A percentile compares a stretch with the other conserved stretches of the same genome.
Evolutionary conservation across 169 alveolate species (phyloP).

Genomic region (Eimeria acervulina): DNA sequence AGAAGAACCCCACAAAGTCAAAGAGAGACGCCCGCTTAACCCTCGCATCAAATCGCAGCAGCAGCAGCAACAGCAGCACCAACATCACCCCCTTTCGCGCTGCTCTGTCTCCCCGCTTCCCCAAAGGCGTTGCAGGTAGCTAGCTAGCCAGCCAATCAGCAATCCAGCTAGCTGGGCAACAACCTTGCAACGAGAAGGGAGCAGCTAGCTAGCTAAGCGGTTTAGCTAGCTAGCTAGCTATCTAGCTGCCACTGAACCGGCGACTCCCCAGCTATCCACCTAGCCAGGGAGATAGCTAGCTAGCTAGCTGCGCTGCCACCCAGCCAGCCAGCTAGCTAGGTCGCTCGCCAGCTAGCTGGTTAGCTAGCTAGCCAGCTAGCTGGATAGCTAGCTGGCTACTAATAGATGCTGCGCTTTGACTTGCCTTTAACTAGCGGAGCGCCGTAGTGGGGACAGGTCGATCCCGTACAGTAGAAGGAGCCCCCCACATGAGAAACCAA

Average conservation of each 20-base stretch:
- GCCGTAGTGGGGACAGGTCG: constrained; percentile 84
- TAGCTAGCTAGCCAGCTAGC: constrained; percentile 1
- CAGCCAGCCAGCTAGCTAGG: neutral
- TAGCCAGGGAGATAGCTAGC: constrained; percentile 3
- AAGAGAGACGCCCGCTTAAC: neutral
- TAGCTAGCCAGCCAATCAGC: neutral
- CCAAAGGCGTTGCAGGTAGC: neutral
- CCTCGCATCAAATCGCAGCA: neutral
- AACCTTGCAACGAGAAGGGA: no score
- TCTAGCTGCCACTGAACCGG: no score
- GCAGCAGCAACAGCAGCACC: constrained; percentile 40
- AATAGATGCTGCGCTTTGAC: no score
- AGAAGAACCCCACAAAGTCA: neutral
- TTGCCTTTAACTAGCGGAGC: constrained; percentile 84
- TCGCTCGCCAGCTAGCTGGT: neutral
- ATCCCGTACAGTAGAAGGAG: constrained; percentile 82
- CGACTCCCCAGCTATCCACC: neutral
- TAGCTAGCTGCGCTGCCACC: no score
- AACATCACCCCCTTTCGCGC: neutral
- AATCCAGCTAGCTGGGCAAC: neutral
- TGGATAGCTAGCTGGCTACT: neutral
- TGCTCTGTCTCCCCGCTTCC: neutral
- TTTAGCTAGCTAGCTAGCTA: neutral
- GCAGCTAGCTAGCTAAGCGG: neutral
- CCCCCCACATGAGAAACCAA: constrained; percentile 62